phyloP scores from a whole-genome alignment of 805 yeast species.

The Wickerhamiella musiphila region DNA sequence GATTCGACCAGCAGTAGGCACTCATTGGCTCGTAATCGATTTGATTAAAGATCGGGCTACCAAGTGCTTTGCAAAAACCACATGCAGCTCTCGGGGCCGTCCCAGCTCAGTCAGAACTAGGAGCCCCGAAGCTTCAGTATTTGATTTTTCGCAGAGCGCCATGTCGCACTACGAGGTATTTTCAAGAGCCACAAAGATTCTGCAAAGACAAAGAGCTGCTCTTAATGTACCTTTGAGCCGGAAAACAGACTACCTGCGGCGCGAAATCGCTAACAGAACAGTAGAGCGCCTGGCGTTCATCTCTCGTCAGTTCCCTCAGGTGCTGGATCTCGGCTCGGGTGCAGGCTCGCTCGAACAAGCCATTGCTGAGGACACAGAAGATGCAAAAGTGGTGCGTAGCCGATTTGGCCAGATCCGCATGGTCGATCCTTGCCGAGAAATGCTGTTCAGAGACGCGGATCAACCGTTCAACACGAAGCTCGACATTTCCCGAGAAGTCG shows the following conservation, averaged over 20 bases:
- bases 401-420: conserved; percentile 40
- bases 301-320: conserved; percentile 39
- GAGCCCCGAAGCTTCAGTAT: too few species aligned
- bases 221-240: conserved; percentile 29
- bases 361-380: conserved; percentile 28
- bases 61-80: too few species aligned
- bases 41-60: too few species aligned
- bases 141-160: too few species aligned
- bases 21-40: too few species aligned
- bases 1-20: too few species aligned
- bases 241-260: conserved; percentile 52
- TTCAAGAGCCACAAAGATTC: conserved; percentile 40
- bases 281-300: conserved; percentile 62
- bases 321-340: conserved; percentile 59
- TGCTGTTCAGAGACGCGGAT: conserved; percentile 37
- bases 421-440: conserved; percentile 43
- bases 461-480: conserved; percentile 28
- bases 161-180: conserved; percentile 38
- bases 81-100: too few species aligned
- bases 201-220: conserved; percentile 44
- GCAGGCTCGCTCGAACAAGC: conserved; percentile 42
- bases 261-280: conserved; percentile 55
- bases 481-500: conserved; percentile 32
- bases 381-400: conserved; percentile 32
- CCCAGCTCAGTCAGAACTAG: too few species aligned